Conservation (phyloP, 306 rosid species). For the Carpinus viminea region DNA sequence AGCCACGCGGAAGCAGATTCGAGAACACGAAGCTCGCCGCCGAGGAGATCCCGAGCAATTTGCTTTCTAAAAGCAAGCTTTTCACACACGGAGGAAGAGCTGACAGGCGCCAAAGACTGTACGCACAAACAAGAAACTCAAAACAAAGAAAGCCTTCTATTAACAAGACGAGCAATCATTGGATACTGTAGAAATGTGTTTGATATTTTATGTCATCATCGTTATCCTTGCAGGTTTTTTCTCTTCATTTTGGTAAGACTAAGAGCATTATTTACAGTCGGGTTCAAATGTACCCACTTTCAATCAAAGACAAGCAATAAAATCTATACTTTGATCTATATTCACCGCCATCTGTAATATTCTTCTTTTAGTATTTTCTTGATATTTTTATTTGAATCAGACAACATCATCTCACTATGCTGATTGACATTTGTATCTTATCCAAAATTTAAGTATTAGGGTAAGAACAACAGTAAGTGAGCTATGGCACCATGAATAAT, state of each 20-base stretch:
- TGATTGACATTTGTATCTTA: not conserved
- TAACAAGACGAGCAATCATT: slow-evolving; percentile 6
- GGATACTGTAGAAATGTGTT: not conserved
- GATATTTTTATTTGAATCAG: not conserved
- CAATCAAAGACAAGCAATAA: not conserved
- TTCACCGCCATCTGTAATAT: not conserved
- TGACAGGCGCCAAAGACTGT: slow-evolving; percentile 43
- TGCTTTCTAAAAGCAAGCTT: slow-evolving; percentile 34
- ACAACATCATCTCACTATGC: not conserved
- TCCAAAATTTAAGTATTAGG: not conserved
- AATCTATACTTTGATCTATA: not conserved
- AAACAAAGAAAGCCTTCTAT: not conserved
- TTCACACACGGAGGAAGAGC: slow-evolving; percentile 20
- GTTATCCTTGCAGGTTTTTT: not conserved
- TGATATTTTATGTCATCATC: not conserved
- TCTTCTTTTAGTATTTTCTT: not conserved
- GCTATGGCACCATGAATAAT: too few relatives aligned
- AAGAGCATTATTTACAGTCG: not conserved
- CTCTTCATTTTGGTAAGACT: not conserved
- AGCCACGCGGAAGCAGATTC: slow-evolving; percentile 67
- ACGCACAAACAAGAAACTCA: slow-evolving; percentile 9
- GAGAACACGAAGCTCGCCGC: slow-evolving; percentile 65
- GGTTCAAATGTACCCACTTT: not conserved
- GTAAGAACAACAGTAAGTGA: not conserved
- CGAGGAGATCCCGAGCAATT: slow-evolving; percentile 66